Conservation (phyloP, 805 yeast species). For the Myxozyma vanderwaltii region DNA sequence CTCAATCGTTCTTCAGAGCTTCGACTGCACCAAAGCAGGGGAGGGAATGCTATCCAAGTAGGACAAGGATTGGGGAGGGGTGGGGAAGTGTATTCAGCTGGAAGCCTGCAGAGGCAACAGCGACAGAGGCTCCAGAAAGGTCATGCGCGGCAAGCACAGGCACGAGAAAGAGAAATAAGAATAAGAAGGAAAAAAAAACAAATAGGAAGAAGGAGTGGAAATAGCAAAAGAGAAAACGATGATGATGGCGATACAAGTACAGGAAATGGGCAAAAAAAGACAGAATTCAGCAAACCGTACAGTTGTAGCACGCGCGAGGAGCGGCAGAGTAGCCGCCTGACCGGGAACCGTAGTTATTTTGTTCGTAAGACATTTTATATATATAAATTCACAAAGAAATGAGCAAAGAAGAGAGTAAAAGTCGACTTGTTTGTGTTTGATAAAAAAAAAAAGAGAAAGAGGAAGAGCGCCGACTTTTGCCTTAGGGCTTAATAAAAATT, state of each 20-base stretch:
- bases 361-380: conserved; percentile 16
- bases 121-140: neutral
- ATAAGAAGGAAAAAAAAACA: neutral
- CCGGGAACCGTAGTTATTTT: conserved; percentile 11
- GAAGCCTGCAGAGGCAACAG: neutral
- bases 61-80: neutral
- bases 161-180: neutral
- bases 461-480: neutral
- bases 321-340: conserved; percentile 19
- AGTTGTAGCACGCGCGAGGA: conserved; percentile 33
- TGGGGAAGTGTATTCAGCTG: neutral
- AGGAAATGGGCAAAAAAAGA: neutral
- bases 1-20: conserved; percentile 20
- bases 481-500: neutral
- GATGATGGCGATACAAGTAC: neutral
- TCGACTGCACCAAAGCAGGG: conserved; percentile 8
- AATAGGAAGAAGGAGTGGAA: neutral
- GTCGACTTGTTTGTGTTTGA: neutral
- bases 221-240: neutral
- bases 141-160: neutral
- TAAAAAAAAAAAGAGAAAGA: neutral
- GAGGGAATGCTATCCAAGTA: conserved; percentile 4
- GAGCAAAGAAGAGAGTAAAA: neutral
- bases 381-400: neutral
- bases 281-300: conserved; percentile 27